Conservation (phyloP, 2,329 filamentous ascomycete species). For the Paraphoma chrysanthemicola region DNA sequence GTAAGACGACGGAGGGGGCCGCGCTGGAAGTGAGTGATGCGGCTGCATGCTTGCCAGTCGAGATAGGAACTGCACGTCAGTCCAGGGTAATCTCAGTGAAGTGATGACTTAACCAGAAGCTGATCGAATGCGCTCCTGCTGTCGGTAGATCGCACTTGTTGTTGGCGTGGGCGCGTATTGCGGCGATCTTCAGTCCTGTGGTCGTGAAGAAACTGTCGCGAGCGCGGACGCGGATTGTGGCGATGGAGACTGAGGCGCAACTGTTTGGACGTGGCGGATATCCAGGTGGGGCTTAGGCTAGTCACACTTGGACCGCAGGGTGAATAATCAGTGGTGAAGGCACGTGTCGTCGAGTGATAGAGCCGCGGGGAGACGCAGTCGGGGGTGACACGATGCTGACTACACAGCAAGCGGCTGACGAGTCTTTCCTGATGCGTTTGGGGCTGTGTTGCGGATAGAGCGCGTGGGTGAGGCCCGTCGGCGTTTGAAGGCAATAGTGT, state of each 20-base stretch:
- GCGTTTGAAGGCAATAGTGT: conserved; percentile 23
- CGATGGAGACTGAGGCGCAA: conserved; percentile 5
- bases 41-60: conserved; percentile 42
- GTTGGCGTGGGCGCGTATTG: not conserved
- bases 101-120: conserved; percentile 32
- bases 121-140: conserved; percentile 10
- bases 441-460: conserved; percentile 4
- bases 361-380: conserved; percentile 17
- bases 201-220: not conserved
- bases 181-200: too few species aligned
- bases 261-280: not conserved
- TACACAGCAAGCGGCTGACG: conserved; percentile 8
- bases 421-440: conserved; percentile 16
- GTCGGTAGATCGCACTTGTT: conserved; percentile 6
- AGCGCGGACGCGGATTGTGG: conserved; percentile 7
- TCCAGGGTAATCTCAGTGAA: conserved; percentile 20
- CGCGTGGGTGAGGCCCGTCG: conserved; percentile 12
- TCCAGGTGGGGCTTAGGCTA: conserved; percentile 1
- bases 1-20: conserved; percentile 69
- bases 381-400: conserved; percentile 13
- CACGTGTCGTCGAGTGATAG: conserved; percentile 11
- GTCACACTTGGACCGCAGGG: conserved; percentile 15
- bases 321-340: conserved; percentile 1
- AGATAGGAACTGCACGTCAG: conserved; percentile 15
- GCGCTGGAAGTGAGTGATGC: conserved; percentile 74